These are phyloP conservation scores for Coemansia sp. DNA, from an alignment of 192 early-diverging fungal genomes.

Conservation along the genomic window DNA sequence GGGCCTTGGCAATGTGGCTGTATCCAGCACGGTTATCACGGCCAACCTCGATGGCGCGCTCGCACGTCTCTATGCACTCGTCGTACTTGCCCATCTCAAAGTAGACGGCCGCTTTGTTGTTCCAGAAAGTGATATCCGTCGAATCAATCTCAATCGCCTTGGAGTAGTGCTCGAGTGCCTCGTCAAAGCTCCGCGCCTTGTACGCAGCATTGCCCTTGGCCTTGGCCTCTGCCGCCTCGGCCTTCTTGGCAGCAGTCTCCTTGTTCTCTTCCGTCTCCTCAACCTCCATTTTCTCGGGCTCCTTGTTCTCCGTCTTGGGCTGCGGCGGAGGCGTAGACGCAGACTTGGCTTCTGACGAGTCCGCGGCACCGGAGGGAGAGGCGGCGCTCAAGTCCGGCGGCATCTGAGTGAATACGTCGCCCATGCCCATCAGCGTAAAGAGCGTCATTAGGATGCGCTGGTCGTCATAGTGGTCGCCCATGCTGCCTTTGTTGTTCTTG, in stretches of 20 bases:
- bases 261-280: slow-evolving; percentile 56
- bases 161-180: slow-evolving; percentile 84
- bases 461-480: slow-evolving; percentile 76
- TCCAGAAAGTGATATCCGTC: slow-evolving; percentile 89
- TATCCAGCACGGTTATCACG: slow-evolving; percentile 89
- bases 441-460: slow-evolving; percentile 78
- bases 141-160: slow-evolving; percentile 88
- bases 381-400: slow-evolving; percentile 14
- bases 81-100: slow-evolving; percentile 93
- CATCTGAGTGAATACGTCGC: slow-evolving; percentile 40
- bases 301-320: slow-evolving; percentile 16
- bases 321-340: slow-evolving; percentile 20
- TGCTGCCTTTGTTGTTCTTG: slow-evolving; percentile 69
- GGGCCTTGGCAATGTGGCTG: slow-evolving; percentile 94
- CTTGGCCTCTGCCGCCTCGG: slow-evolving; percentile 76
- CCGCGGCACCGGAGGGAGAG: slow-evolving; percentile 25
- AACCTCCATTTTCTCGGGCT: slow-evolving; percentile 40
- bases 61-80: slow-evolving; percentile 90
- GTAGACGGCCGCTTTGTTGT: slow-evolving; percentile 95
- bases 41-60: slow-evolving; percentile 89
- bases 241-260: slow-evolving; percentile 67
- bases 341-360: slow-evolving; percentile 8
- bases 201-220: slow-evolving; percentile 86
- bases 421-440: slow-evolving; percentile 76
- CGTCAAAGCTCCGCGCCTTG: slow-evolving; percentile 89